A percentile compares a stretch with the other conserved stretches of the same genome.
Evolutionary conservation across 257 asterid species (phyloP).

Genomic region (Nicotiana paniculata): DNA sequence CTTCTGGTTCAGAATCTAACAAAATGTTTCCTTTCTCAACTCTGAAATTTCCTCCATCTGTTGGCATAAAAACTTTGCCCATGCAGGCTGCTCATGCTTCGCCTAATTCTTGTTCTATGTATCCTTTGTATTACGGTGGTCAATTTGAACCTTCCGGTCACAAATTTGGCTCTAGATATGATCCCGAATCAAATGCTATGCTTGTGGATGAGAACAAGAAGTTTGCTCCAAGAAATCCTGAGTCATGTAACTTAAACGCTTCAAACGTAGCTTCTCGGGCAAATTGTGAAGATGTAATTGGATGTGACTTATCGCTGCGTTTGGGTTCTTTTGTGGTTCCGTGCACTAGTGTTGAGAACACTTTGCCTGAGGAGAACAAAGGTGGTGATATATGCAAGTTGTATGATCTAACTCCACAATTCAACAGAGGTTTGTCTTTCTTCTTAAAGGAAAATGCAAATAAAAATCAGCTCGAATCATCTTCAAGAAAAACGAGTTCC

Average conservation of each 20-base stretch:
- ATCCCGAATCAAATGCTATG: conserved; percentile 22
- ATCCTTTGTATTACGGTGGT: conserved; percentile 50
- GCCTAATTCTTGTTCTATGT: conserved; percentile 44
- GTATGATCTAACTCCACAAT: conserved; percentile 17
- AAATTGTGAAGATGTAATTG: conserved; percentile 17
- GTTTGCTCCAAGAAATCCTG: conserved; percentile 12
- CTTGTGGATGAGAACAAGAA: conserved; percentile 18
- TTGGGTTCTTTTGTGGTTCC: conserved; percentile 54
- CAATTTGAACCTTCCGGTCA: conserved; percentile 22
- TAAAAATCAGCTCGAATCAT: conserved; percentile 2
- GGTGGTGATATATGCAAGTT: conserved; percentile 18
- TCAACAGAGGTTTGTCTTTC: conserved; percentile 18
- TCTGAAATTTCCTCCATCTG: conserved; percentile 16
- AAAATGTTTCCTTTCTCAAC: conserved; percentile 18
- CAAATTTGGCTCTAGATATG: conserved; percentile 7
- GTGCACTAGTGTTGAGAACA: conserved; percentile 13
- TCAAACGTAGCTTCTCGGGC: conserved; percentile 14
- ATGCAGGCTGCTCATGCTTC: conserved; percentile 13
- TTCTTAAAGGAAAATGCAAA: conserved; percentile 11
- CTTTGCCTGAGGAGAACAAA: conserved; percentile 21
- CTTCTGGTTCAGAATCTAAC: conserved; percentile 14
- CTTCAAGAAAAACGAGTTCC: conserved; percentile 8
- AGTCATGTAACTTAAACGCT: conserved; percentile 16
- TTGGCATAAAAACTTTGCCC: conserved; percentile 15
- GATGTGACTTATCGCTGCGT: conserved; percentile 76